Percentiles rank a stretch among this genome's conserved stretches.
phyloP scores from a whole-genome alignment of 2,329 filamentous ascomycete genomes.

The Fusarium sp. region DNA sequence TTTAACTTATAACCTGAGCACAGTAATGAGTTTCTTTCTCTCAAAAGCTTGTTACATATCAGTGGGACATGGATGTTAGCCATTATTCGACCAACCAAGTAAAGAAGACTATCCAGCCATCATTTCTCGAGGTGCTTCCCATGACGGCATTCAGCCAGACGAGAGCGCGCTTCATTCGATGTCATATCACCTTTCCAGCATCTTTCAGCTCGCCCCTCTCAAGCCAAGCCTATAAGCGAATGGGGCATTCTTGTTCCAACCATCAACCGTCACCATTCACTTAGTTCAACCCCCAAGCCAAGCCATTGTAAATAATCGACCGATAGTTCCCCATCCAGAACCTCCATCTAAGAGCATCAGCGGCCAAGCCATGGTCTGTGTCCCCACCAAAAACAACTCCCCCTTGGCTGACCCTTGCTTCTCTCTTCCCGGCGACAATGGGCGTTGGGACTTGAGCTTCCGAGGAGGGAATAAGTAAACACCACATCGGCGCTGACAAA shows the following conservation, averaged over 20 bases:
- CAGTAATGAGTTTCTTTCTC: not conserved
- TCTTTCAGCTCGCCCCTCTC: not conserved
- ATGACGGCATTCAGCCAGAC: slow-evolving; percentile 21
- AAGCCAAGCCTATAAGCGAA: not conserved
- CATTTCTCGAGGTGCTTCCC: slow-evolving; percentile 22
- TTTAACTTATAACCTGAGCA: slow-evolving; percentile 6
- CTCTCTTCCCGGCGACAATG: slow-evolving; percentile 7
- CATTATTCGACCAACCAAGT: slow-evolving; percentile 13
- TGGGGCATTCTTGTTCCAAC: slow-evolving; percentile 4
- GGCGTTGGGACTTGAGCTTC: not conserved
- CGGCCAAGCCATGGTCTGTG: slow-evolving; percentile 16
- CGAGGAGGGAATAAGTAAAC: not conserved
- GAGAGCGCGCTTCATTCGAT: slow-evolving; percentile 9
- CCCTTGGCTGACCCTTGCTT: slow-evolving; percentile 5
- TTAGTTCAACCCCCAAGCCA: not conserved
- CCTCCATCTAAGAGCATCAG: slow-evolving; percentile 3
- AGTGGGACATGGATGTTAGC: slow-evolving; percentile 12
- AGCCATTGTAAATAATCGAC: slow-evolving; percentile 15
- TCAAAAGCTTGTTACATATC: slow-evolving; percentile 14
- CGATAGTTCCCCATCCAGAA: slow-evolving; percentile 24
- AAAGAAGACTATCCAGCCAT: slow-evolving; percentile 25
- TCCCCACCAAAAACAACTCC: slow-evolving; percentile 7
- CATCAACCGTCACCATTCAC: slow-evolving; percentile 7
- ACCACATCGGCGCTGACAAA: not conserved
- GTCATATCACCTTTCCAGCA: not conserved